Conservation (phyloP, 2,329 filamentous ascomycete genomes). For the Neophaeococcomyces aloes region DNA sequence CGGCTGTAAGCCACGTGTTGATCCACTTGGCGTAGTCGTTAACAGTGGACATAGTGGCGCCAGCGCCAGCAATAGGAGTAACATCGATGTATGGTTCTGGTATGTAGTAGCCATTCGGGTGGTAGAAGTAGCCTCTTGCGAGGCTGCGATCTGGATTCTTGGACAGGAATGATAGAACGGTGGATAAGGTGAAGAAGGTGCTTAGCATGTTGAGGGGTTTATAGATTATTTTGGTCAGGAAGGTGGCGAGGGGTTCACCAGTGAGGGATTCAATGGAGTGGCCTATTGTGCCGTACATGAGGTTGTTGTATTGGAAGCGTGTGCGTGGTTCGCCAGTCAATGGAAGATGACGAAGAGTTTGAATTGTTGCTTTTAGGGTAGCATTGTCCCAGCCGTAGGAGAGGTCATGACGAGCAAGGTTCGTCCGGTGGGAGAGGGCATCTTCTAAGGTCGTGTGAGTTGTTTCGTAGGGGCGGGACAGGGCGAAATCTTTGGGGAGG, state of each 20-base stretch:
- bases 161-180: constrained; percentile 23
- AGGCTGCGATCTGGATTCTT: constrained; percentile 13
- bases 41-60: constrained; percentile 27
- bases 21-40: constrained; percentile 41
- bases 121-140: constrained; percentile 22
- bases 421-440: constrained; percentile 25
- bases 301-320: neutral
- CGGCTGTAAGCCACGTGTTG: constrained; percentile 34
- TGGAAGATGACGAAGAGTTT: neutral
- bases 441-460: constrained; percentile 25
- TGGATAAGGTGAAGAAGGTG: constrained; percentile 29
- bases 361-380: neutral
- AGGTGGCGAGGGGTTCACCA: neutral
- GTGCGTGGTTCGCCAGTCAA: constrained; percentile 1
- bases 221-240: neutral
- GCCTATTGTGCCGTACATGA: neutral
- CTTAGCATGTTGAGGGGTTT: constrained; percentile 32
- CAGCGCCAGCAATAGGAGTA: constrained; percentile 16
- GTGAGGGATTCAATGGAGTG: neutral
- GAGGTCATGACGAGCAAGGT: constrained; percentile 15
- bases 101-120: constrained; percentile 8
- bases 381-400: neutral
- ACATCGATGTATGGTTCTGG: constrained; percentile 9
- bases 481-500: constrained; percentile 27
- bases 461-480: constrained; percentile 23